These are phyloP conservation scores for Artemisia annua DNA, from an alignment of 129 eudicot species.

Conservation along the genomic window DNA sequence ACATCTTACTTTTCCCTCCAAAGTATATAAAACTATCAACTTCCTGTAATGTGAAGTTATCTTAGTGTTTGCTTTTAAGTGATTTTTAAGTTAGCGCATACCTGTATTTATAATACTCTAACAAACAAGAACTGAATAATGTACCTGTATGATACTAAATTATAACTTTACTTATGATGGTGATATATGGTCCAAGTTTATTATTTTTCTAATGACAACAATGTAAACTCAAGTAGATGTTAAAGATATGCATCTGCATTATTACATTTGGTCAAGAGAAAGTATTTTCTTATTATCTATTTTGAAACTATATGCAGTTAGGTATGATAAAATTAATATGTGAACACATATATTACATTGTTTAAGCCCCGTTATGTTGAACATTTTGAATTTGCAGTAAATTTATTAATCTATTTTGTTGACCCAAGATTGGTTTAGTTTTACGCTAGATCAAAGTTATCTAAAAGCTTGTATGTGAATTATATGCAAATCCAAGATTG, in stretches of 20 bases:
- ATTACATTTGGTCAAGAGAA: conserved; percentile 17
- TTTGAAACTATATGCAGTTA: not conserved
- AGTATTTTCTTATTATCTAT: conserved; percentile 6
- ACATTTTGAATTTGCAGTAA: not conserved
- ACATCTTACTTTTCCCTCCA: conserved; percentile 28
- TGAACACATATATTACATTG: too few relatives aligned
- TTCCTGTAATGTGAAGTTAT: not conserved
- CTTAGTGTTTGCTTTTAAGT: not conserved
- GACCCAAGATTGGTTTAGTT: not conserved
- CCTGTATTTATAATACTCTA: not conserved
- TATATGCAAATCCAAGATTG: conserved; percentile 15
- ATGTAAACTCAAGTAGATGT: conserved; percentile 17
- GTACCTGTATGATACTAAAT: not conserved
- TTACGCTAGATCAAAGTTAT: not conserved
- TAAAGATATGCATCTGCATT: conserved; percentile 14
- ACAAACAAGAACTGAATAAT: not conserved
- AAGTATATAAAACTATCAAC: not conserved
- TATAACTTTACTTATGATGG: not conserved
- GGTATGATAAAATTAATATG: not conserved
- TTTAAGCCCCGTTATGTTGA: not conserved
- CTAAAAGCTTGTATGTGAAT: not conserved
- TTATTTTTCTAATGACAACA: conserved; percentile 8
- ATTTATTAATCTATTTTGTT: not conserved
- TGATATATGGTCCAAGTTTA: not conserved
- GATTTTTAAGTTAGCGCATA: not conserved